Evolutionary conservation across 2,329 filamentous ascomycete genomes (phyloP).

Genomic region (Colletotrichum liriopes): DNA sequence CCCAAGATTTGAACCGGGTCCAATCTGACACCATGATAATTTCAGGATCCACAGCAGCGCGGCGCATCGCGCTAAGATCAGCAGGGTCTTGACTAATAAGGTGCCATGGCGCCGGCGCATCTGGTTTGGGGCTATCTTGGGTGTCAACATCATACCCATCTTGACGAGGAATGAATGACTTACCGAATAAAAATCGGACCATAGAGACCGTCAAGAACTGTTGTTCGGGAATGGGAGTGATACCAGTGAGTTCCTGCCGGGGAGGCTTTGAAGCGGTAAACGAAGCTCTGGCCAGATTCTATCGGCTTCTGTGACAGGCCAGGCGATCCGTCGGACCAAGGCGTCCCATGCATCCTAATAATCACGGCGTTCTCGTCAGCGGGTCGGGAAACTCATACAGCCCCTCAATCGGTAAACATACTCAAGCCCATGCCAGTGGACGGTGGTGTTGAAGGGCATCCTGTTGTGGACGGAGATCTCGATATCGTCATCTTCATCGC

Average conservation of each 20-base stretch:
- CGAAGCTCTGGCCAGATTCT: constrained; percentile 61
- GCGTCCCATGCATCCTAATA: constrained; percentile 53
- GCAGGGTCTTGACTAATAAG: no score
- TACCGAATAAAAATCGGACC: constrained; percentile 67
- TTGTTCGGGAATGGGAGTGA: constrained; percentile 69
- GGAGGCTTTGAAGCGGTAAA: constrained; percentile 67
- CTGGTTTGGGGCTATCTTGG: no score
- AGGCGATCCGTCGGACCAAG: constrained; percentile 73
- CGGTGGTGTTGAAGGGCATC: constrained; percentile 61
- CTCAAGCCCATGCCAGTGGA: constrained; percentile 62
- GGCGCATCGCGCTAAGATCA: no score
- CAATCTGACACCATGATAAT: no score
- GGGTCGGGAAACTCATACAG: constrained; percentile 41
- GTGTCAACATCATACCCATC: no score
- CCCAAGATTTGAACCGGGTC: no score
- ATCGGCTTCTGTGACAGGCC: constrained; percentile 70
- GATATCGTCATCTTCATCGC: constrained; percentile 66
- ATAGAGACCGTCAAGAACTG: constrained; percentile 73
- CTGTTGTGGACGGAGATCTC: constrained; percentile 61
- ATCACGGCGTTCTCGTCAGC: constrained; percentile 43
- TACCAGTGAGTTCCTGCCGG: constrained; percentile 74
- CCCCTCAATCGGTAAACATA: no score
- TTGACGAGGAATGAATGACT: no score
- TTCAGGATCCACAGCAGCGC: no score
- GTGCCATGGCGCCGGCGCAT: no score